Evolutionary conservation across 768 basidiomycete genomes (phyloP), one percentile per base, ranked within the genome.

Genomic region (Russula earlei): DNA sequence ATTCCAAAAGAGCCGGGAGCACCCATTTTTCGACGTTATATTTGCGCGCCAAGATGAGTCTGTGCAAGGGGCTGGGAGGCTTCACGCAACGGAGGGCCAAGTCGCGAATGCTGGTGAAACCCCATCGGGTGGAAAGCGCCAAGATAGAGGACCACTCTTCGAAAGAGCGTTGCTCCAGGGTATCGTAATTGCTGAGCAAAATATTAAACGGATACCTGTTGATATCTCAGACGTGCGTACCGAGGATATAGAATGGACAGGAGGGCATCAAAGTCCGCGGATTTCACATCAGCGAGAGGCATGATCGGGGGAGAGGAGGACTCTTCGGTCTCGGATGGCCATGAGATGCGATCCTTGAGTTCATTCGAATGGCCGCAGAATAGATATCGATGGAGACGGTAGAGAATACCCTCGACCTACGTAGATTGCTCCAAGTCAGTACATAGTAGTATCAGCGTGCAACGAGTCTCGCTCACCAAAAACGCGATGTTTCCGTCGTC

Each of bases 321-420:
- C 29, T 42, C 41, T 27, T 49, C 29, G 19, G 34, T 40, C 3
- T 31, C 10, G 36, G 55, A 4, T 24, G 50, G 41, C n/a, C 12
- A 33, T 17, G 49, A 37, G 20, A 56, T 19, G 10, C 37, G 33
- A 10, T 34, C n/a, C 19, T 17, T 33, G 29, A 57, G 54, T 36
- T 53, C 37, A 25, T 12, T 52, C 37, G 56, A 57, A 29, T 47
- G 43, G 15, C 59, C 49, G 19, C 38, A 48, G 36, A 60, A 56
- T n/a, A 60, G 49, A 40, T 56, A 60, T 9, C 55, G 55, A 40
- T 60, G 55, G 11, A 60, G 40, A 15, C 55, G 25, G 40, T 60
- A 57, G 40, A 57, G 55, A 20, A 24, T 24, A 4, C 47, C 27
- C 14, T 57, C 50, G n/a, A 46, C 55, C 49, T 56, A 24, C 40